These are phyloP conservation scores for Nematodospora anomalae DNA, from an alignment of 1,139 yeast species.

Conservation along the genomic window DNA sequence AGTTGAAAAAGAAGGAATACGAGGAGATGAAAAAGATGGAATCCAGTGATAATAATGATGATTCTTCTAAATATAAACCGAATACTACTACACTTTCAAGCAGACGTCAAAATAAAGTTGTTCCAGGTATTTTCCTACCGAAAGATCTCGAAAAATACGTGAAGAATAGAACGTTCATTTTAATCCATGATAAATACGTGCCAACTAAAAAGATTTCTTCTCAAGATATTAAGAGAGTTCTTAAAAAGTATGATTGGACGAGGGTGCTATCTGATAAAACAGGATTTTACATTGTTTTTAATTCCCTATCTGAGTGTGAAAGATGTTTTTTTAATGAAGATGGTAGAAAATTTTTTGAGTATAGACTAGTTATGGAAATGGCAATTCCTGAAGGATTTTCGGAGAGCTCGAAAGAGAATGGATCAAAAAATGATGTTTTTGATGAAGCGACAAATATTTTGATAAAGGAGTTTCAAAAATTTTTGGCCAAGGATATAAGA, in stretches of 20 bases:
- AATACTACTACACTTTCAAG: constrained; percentile 39
- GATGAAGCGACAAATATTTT: constrained; percentile 62
- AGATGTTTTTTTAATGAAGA: constrained; percentile 68
- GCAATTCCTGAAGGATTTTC: constrained; percentile 40
- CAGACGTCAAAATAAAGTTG: constrained; percentile 31
- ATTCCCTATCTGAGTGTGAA: constrained; percentile 61
- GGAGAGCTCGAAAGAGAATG: constrained; percentile 13
- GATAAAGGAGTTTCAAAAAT: constrained; percentile 61
- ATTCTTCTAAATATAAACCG: constrained; percentile 18
- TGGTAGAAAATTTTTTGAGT: constrained; percentile 53
- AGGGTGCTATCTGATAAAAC: constrained; percentile 59
- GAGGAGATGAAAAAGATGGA: constrained; percentile 10
- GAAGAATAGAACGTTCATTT: constrained; percentile 55
- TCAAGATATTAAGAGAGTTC: constrained; percentile 52
- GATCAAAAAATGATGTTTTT: constrained; percentile 29
- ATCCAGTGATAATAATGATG: constrained; percentile 10
- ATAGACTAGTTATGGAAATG: constrained; percentile 57
- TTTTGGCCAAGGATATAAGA: constrained; percentile 69
- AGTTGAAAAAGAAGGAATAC: constrained; percentile 14
- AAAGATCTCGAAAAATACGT: constrained; percentile 47
- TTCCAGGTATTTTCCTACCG: constrained; percentile 42
- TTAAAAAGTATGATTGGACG: constrained; percentile 63
- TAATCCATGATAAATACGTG: constrained; percentile 54
- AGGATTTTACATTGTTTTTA: constrained; percentile 75
- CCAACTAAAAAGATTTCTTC: constrained; percentile 52